Conservation (phyloP, 768 basidiomycete species). For the Rhizopogon vulgaris region DNA sequence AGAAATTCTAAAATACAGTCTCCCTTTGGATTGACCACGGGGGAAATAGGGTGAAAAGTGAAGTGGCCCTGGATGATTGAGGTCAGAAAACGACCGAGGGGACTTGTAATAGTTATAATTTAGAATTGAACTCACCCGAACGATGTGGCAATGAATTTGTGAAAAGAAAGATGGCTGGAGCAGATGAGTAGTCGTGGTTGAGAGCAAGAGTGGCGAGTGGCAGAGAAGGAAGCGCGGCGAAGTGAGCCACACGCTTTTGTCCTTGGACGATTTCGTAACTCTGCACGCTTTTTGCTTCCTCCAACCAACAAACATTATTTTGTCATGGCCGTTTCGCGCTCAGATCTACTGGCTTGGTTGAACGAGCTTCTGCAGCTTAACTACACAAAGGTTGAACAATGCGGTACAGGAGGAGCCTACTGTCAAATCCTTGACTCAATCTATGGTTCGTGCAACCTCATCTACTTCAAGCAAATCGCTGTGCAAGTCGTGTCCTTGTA, state of each 20-base stretch:
- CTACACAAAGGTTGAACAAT: conserved; percentile 91
- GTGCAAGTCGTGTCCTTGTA: conserved; percentile 5
- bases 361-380: conserved; percentile 89
- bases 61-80: background rate
- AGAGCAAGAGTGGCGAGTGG: background rate
- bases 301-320: background rate
- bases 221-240: background rate
- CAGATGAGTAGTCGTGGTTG: background rate
- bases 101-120: background rate
- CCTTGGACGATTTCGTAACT: conserved; percentile 8
- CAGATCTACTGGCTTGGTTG: conserved; percentile 88
- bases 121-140: background rate
- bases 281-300: conserved; percentile 3
- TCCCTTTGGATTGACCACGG: background rate
- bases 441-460: conserved; percentile 55
- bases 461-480: conserved; percentile 15
- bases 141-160: background rate
- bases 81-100: background rate
- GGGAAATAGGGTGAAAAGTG: background rate
- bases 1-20: background rate
- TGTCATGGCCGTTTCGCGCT: conserved; percentile 60
- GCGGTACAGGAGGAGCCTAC: conserved; percentile 87
- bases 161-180: background rate
- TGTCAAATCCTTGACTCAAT: conserved; percentile 95
- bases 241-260: conserved; percentile 1